Conservation (phyloP, 2,329 filamentous ascomycete species). For the Zymoseptoria tritici region DNA sequence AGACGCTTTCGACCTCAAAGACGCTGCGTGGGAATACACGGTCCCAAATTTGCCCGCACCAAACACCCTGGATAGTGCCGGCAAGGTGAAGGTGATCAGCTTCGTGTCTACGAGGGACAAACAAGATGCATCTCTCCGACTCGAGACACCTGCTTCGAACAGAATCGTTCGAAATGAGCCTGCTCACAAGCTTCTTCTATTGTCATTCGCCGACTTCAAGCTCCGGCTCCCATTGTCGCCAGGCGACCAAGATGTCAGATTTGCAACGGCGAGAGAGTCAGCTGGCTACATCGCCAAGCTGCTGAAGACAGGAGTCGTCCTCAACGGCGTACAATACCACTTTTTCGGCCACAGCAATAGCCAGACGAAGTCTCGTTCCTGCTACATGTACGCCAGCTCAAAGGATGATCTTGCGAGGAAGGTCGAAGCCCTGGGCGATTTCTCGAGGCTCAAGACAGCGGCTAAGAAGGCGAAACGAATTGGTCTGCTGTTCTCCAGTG, state of each 20-base stretch:
- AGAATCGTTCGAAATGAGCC: background rate
- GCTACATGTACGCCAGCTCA: conserved; percentile 1
- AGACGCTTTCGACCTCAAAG: background rate
- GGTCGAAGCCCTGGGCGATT: background rate
- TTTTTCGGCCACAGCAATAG: conserved; percentile 5
- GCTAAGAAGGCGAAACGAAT: conserved; percentile 2
- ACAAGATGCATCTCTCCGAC: background rate
- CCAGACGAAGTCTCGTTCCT: conserved; percentile 2
- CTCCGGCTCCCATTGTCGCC: background rate
- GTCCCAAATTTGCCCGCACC: conserved; percentile 1
- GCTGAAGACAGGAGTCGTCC: background rate
- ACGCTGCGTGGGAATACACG: background rate
- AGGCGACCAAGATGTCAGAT: background rate
- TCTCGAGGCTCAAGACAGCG: background rate
- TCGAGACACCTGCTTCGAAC: background rate
- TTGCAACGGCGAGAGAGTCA: background rate
- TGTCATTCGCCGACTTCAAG: background rate
- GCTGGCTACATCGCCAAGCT: conserved; percentile 1
- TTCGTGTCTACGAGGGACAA: background rate
- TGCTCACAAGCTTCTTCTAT: background rate
- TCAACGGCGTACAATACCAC: background rate
- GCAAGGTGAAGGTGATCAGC: background rate
- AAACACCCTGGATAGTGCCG: background rate
- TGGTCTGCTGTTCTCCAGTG: conserved; percentile 1
- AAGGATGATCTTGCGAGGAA: background rate